Percentiles rank a stretch among this genome's conserved stretches.
Evolutionary conservation across 148 eudicot species (phyloP).

Genomic region (Vaccinium myrtillus): DNA sequence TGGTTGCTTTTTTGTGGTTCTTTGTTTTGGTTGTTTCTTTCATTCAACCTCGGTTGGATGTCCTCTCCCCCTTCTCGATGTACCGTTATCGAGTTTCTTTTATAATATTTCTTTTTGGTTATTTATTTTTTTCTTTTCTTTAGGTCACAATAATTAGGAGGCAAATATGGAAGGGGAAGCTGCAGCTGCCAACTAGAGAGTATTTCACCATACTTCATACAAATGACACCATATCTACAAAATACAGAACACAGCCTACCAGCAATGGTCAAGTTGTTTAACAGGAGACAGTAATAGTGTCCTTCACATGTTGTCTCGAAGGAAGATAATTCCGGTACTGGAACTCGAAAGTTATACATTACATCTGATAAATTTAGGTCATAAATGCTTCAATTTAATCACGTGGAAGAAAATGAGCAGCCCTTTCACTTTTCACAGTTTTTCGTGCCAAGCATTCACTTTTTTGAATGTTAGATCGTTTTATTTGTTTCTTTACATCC

Average conservation of each 20-base stretch:
- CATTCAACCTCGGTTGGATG: too few species aligned
- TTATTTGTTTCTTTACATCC: not conserved
- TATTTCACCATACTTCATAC: not conserved
- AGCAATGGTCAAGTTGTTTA: too few species aligned
- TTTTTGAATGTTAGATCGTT: not conserved
- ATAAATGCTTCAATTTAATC: too few species aligned
- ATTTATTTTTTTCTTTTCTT: not conserved
- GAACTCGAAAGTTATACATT: too few species aligned
- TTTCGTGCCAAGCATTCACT: not conserved
- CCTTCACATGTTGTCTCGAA: not conserved
- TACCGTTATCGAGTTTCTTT: too few species aligned
- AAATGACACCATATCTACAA: not conserved
- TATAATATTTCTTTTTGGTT: not conserved
- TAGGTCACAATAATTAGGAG: not conserved
- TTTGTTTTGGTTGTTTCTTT: too few species aligned
- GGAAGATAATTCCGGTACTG: not conserved
- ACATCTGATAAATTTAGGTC: not conserved
- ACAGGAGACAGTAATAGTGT: not conserved
- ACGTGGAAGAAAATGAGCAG: not conserved
- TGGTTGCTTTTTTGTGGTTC: too few species aligned
- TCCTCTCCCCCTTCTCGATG: too few species aligned
- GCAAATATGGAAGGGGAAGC: not conserved
- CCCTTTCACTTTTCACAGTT: not conserved
- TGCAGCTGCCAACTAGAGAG: not conserved
- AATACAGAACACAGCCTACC: not conserved